Percentiles rank a stretch among this genome's conserved stretches.
Evolutionary conservation across 345 rosid species (phyloP).

Genomic region (Moricandia arvensis): DNA sequence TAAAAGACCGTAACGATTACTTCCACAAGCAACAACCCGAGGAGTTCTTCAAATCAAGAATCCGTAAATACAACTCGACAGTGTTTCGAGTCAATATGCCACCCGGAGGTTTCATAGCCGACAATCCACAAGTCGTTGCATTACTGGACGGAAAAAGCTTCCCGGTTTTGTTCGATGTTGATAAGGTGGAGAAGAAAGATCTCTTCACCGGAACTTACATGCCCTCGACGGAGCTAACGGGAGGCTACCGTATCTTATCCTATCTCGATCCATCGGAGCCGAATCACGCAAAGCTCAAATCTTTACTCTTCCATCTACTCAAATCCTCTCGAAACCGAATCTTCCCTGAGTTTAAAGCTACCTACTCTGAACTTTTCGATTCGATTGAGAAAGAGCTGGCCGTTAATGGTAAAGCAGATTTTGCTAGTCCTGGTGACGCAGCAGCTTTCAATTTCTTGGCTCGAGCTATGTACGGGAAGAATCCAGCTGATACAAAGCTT

Average conservation of each 20-base stretch:
- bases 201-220: constrained; percentile 86
- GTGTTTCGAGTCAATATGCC: constrained; percentile 77
- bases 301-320: constrained; percentile 61
- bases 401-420: constrained; percentile 57
- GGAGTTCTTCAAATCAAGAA: constrained; percentile 66
- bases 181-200: constrained; percentile 81
- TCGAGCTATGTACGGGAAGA: constrained; percentile 48
- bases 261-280: constrained; percentile 90
- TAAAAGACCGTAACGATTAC: constrained; percentile 68
- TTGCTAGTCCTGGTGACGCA: constrained; percentile 45
- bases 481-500: constrained; percentile 60
- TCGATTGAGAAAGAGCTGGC: constrained; percentile 56
- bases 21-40: constrained; percentile 72
- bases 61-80: constrained; percentile 67
- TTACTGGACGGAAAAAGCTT: constrained; percentile 93
- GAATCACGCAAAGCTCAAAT: constrained; percentile 66
- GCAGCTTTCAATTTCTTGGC: constrained; percentile 77
- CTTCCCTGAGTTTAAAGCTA: constrained; percentile 70
- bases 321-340: constrained; percentile 53
- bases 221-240: constrained; percentile 85
- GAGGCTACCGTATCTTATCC: constrained; percentile 75
- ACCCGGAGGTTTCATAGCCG: constrained; percentile 71
- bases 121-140: constrained; percentile 61
- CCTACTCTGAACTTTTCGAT: constrained; percentile 52
- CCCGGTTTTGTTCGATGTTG: constrained; percentile 69